Base-by-base conservation (phyloP, 202 grass and related monocot genomes). In the Setaria italica region DNA sequence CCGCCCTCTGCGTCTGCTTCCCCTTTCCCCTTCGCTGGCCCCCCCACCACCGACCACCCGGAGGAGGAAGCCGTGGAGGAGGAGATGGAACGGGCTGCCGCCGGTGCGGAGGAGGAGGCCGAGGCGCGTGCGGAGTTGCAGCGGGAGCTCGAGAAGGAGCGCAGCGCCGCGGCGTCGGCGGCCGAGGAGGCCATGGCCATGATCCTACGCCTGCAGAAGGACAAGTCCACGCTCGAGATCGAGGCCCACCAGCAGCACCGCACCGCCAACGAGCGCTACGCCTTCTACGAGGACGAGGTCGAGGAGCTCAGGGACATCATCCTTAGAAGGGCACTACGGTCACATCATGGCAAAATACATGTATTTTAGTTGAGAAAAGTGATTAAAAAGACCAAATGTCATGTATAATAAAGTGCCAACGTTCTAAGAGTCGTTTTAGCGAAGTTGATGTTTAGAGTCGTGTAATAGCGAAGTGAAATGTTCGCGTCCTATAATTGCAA, bases 151-250 rank as follows among this genome's bases (percentile, higher is more conserved):
- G 94, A 99, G 58, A 96, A 96, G 80, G 94, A 99, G 70, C 89
- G 97, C 14, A 97, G 86, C 45, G 93, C 97, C 6, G 89, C 97
- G 35, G 85, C 92, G 0, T 94, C 88, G 1, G 92, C 88, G 0
- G 85, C 93, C 55, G 97, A 97, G 73, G 92, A 99, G 89, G 97
- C 97, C 51, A 99, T 99, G 97, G 82, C 90, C 5, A 99, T 99
- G 97, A 99, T 99, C 86, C 71, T 94, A 68, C 90, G 97, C 35
- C 92, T 97, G 67, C 94, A 96, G 83, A 90, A 97, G 88, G 97
- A 97, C 53, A 99, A 99, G 74, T 91, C 92, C 0, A 85, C 85
- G 15, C 72, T 96, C 6, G 92, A 93, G 84, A 90, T 99, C 32
- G 94, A 99, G 88, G 53, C 55, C 4, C 89, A 90, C 9, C 97